Conservation (phyloP, 331 rosid species). For the Saraca asoca region DNA sequence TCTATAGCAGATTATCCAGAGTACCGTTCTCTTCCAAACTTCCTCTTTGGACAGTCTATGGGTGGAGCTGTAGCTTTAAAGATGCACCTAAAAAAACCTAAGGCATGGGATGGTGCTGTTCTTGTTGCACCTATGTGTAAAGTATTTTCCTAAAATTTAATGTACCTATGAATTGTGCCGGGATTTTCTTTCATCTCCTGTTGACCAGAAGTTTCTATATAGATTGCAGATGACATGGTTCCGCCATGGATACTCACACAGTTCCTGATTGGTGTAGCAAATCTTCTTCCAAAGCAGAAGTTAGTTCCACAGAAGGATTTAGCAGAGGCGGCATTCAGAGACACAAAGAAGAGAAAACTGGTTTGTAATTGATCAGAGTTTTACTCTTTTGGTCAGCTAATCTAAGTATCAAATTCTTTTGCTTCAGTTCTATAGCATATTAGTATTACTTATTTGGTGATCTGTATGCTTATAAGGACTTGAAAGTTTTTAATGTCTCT, state of each 20-base stretch:
- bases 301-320: no score
- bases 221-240: constrained; percentile 64
- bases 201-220: constrained; percentile 32
- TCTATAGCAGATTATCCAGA: constrained; percentile 62
- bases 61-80: constrained; percentile 94
- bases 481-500: constrained; percentile 33
- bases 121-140: constrained; percentile 99
- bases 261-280: no score
- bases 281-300: no score
- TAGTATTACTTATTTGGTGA: constrained; percentile 1
- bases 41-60: constrained; percentile 87
- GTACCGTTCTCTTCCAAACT: constrained; percentile 64
- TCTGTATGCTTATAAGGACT: background rate
- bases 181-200: constrained; percentile 25
- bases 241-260: no score
- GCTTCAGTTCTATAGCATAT: no score
- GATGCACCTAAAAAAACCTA: constrained; percentile 79
- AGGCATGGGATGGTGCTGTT: constrained; percentile 84
- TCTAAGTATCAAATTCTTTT: no score
- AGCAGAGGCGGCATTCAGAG: no score
- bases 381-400: no score
- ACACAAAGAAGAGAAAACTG: no score
- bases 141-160: constrained; percentile 50
- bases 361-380: no score
- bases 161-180: background rate